Percentiles rank a stretch among this genome's conserved stretches.
phyloP scores from a whole-genome alignment of 2,329 filamentous ascomycete species.

The Fusarium algeriense region DNA sequence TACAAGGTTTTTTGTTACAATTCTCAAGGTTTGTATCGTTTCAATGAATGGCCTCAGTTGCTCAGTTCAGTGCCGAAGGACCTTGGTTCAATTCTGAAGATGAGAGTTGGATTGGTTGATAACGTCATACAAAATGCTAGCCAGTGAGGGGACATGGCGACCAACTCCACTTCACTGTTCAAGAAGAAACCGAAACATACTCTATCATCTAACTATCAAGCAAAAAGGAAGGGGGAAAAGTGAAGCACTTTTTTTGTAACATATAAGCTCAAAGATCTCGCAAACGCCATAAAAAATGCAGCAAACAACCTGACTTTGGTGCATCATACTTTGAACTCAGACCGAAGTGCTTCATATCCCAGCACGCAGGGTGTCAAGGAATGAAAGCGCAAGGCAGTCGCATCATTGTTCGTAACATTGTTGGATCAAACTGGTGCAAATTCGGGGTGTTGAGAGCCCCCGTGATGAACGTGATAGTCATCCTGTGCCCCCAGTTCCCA shows the following conservation, averaged over 20 bases:
- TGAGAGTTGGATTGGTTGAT: neutral
- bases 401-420: neutral
- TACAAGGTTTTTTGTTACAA: accelerated
- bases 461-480: neutral
- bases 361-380: neutral
- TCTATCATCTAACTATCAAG: neutral
- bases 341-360: neutral
- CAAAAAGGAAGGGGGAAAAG: too few species aligned
- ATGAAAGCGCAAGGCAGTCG: neutral
- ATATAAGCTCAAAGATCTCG: too few species aligned
- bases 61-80: too few species aligned
- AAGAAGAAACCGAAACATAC: accelerated
- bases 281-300: too few species aligned
- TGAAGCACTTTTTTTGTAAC: too few species aligned
- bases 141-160: neutral
- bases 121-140: neutral
- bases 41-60: accelerated
- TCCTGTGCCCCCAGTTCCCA: neutral
- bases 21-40: too few species aligned
- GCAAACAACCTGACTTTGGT: too few species aligned
- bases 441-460: neutral
- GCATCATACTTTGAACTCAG: neutral
- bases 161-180: neutral
- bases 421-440: too few species aligned
- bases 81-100: too few species aligned